Base-by-base conservation (phyloP, 2,329 filamentous ascomycete species). In the Fusarium dlaminii region DNA sequence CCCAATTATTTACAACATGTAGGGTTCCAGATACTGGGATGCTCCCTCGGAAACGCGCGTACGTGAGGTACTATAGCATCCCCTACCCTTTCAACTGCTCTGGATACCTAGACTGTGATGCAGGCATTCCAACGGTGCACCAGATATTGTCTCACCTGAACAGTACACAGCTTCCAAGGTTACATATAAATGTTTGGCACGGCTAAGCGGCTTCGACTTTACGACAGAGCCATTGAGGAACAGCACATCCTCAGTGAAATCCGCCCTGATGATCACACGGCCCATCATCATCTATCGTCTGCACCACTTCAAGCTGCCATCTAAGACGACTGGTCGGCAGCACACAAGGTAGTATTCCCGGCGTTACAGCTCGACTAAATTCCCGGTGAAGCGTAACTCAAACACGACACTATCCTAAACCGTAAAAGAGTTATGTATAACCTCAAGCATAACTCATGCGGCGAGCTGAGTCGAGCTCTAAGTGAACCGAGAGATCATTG, bases 1-100 rank as follows among this genome's bases (percentile, higher is more conserved):
- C 67, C 71, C 71, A 74, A 66, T 73, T 74, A 68, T 73, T 71
- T 61, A 63, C 71, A 60, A 64, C 59, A 70, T 34, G 40, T 42
- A 61, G 29, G 49, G 62, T 64, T 49, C 63, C 66, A 72, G n/a
- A 48, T 58, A 34, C 70, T 36, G 30, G 70, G 51, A 67, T 63
- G 39, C 36, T 43, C 40, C 29, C 68, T 52, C 20, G 24, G 56
- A 56, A 74, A 73, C 71, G 67, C 71, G 71, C 71, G 71, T 74
- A 70, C 64, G 39, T 39, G 45, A 49, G 37, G 17, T 40, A 8
- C 49, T 36, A 22, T 27, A 22, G 36, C 34, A 37, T 36, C 30
- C 24, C 17, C 27, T 39, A 34, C 20, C 39, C 43, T 34, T 17
- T n/a, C 49, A 34, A 30, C 27, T 66, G 51, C 24, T 27, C 37